Evolutionary conservation across 176 grass and related monocot genomes (phyloP), one percentile per base, ranked within the genome.

Genomic region (Ampelocalamus luodianensis): DNA sequence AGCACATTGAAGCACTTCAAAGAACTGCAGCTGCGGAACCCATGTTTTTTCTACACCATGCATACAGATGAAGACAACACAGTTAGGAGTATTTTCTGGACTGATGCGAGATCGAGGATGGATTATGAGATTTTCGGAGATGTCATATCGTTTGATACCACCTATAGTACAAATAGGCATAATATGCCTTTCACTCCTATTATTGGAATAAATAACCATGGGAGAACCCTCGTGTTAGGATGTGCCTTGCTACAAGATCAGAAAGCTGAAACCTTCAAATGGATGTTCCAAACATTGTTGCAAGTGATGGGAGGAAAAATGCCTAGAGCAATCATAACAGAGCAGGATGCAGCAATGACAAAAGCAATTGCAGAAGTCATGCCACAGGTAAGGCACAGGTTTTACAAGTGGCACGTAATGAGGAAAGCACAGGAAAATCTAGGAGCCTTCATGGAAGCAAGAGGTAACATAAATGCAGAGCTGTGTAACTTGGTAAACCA

Each of bases 191-290:
- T 88, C 22, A 55, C 59, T 63, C 79, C 70, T 13, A 81, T 88
- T 73, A 88, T 49, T 82, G 86, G 70, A 54, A 42, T 66, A 62
- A 82, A 74, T 53, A 79, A 82, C 67, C 68, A 82, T n/a, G 61
- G 59, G 20, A 55, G 72, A 38, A 74, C 79, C 17, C 40, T 82
- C 14, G 23, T 88, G 14, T 82, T 76, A 24, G 76, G 78, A 42
- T 74, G 72, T 1, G 11, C 86, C 48, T 62, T 88, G 13, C 60
- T 81, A 58, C 55, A 44, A 20, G 9, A 34, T 7, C 44, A 82
- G 68, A 66, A 15, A 0, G 4, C 70, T 10, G 38, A 67, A 34
- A 81, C 60, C 29, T 88, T 82, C 63, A 58, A 75, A 45, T 88
- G 86, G 86, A 68, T 76, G 59, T 82, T 82, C 5, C 26, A 27